Evolutionary conservation across 1,284 basidiomycete genomes (phyloP), one percentile per base, ranked within the genome.

Genomic region (Rhodotorula sp.): DNA sequence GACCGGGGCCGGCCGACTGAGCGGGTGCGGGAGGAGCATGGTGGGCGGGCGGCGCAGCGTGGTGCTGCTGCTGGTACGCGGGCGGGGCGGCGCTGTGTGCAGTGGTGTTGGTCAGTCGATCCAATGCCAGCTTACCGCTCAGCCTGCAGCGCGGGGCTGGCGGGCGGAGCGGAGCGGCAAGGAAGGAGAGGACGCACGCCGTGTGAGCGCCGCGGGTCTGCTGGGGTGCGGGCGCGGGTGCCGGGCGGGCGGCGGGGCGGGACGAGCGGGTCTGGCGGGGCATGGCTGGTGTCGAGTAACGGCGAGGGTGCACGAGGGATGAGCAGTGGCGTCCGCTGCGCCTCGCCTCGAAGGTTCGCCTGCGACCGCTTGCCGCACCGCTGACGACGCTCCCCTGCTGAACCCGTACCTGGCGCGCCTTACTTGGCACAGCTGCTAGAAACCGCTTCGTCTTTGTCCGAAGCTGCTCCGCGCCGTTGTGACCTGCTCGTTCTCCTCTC

Each of bases 261-360:
- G 67, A 69, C n/a, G 72, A 74, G 44, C 72, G 66, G 46, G 69
- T 67, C 49, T 68, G 66, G 48, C 72, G 72, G 41, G 72, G 72
- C 72, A 74, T 74, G 19, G n/a, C 16, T 9, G 16, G 25, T 3
- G 13, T 34, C n/a, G 34, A 21, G 9, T 10, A 10, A 41, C 55
- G 54, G 41, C 27, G 60, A 23, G 34, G 48, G 21, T n/a, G 55
- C 7, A 41, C 2, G 3, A 25, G n/a, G 55, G 7, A 3, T 7
- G 17, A 34, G 13, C 14, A 17, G 53, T 9, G 53, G 23, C 21
- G n/a, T n/a, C n/a, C n/a, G n/a, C n/a, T n/a, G n/a, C 49, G 23
- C 8, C 23, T 25, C n/a, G n/a, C n/a, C 50, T 13, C 53, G 14
- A 17, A 46, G 50, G 58, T 66, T 23, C 65, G 57, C 44, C 12